phyloP scores from a whole-genome alignment of 2,329 filamentous ascomycete genomes.

The Domatiomyces globalis region DNA sequence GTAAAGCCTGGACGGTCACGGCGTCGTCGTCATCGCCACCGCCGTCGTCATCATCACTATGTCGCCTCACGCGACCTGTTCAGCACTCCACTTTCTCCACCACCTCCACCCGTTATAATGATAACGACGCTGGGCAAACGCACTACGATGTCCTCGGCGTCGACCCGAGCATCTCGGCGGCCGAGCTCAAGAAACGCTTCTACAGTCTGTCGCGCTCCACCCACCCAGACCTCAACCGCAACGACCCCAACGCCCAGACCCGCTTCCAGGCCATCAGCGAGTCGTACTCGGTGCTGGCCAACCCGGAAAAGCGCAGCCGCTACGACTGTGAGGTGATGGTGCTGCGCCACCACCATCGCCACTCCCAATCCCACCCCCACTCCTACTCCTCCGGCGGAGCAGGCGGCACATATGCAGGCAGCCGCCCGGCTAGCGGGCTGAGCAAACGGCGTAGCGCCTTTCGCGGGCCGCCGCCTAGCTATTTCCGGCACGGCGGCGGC shows the following conservation, averaged over 20 bases:
- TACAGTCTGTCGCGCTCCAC: slow-evolving; percentile 81
- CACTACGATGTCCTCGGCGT: slow-evolving; percentile 76
- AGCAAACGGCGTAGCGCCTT: slow-evolving; percentile 63
- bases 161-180: slow-evolving; percentile 50
- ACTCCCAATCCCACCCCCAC: slow-evolving; percentile 21
- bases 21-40: neutral
- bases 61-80: neutral
- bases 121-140: slow-evolving; percentile 4
- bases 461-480: slow-evolving; percentile 74
- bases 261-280: slow-evolving; percentile 75
- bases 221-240: slow-evolving; percentile 81
- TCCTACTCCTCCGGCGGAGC: slow-evolving; percentile 16
- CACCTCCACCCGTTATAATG: neutral
- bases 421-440: slow-evolving; percentile 63
- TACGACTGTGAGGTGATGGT: slow-evolving; percentile 56
- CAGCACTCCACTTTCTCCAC: neutral
- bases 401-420: slow-evolving; percentile 20
- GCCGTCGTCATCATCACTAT: neutral
- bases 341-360: slow-evolving; percentile 20
- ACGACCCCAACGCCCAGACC: slow-evolving; percentile 54
- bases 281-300: slow-evolving; percentile 65
- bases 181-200: slow-evolving; percentile 85
- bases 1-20: neutral
- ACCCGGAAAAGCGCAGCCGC: slow-evolving; percentile 55
- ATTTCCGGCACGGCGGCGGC: slow-evolving; percentile 70